Conservation (phyloP, 129 eudicot genomes). For the Ambrosia trifida region DNA sequence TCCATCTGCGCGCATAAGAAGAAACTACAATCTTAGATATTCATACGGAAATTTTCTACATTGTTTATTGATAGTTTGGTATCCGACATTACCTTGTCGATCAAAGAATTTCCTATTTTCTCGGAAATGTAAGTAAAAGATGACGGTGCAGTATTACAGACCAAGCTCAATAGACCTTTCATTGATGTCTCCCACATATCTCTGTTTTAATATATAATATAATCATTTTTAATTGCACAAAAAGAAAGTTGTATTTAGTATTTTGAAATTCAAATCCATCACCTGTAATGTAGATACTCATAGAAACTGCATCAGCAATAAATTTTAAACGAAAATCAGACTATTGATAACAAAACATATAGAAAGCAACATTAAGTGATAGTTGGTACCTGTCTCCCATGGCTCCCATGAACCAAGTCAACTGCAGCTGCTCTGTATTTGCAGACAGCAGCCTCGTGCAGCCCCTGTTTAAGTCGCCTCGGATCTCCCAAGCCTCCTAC, state of each 20-base stretch:
- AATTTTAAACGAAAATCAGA: slow-evolving; percentile 10
- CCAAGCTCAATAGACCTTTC: slow-evolving; percentile 92
- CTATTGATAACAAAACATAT: not conserved
- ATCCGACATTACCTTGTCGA: slow-evolving; percentile 61
- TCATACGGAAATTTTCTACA: not conserved
- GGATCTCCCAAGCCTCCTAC: too few relatives aligned
- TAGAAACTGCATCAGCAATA: slow-evolving; percentile 66
- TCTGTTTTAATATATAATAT: too few relatives aligned
- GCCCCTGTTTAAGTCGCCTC: too few relatives aligned
- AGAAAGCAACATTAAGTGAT: not conserved
- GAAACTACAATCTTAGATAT: slow-evolving; percentile 4
- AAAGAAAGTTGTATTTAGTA: too few relatives aligned
- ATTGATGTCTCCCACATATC: slow-evolving; percentile 98
- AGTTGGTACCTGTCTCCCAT: slow-evolving; percentile 94
- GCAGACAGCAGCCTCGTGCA: too few relatives aligned
- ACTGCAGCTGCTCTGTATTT: too few relatives aligned
- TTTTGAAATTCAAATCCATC: too few relatives aligned
- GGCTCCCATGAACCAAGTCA: too few relatives aligned
- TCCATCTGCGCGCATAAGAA: slow-evolving; percentile 70
- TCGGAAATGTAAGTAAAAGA: slow-evolving; percentile 83
- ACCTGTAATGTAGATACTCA: too few relatives aligned
- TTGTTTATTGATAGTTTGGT: not conserved
- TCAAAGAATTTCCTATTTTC: slow-evolving; percentile 73
- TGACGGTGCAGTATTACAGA: slow-evolving; percentile 82
- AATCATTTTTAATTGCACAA: too few relatives aligned